phyloP scores from a whole-genome alignment of 257 asterid species.

The Primulina huaijiensis region DNA sequence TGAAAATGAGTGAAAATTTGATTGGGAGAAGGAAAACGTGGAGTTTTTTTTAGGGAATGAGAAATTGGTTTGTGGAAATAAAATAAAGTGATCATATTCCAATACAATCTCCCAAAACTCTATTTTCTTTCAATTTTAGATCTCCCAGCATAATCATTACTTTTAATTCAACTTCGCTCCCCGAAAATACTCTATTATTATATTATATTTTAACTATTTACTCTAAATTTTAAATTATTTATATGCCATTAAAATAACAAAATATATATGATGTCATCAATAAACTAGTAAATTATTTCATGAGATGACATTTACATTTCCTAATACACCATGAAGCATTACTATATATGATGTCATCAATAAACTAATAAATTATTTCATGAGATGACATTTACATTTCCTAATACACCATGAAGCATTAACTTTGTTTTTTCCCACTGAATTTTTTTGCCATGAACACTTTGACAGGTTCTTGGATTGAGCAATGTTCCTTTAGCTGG shows the following conservation, averaged over 20 bases:
- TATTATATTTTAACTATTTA: not conserved
- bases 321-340: not conserved
- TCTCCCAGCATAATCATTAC: not conserved
- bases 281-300: not conserved
- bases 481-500: conserved; percentile 94
- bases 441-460: conserved; percentile 19
- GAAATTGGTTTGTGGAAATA: not conserved
- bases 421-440: conserved; percentile 7
- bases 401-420: not conserved
- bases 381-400: not conserved
- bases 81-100: not conserved
- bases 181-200: no score
- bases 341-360: not conserved
- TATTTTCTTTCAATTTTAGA: not conserved
- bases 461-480: conserved; percentile 79
- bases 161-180: not conserved
- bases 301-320: not conserved
- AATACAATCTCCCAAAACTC: not conserved
- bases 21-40: not conserved
- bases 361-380: not conserved
- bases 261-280: not conserved
- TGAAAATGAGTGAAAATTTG: not conserved
- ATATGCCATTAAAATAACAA: not conserved
- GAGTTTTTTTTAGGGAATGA: not conserved
- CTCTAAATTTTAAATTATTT: not conserved